phyloP scores from a whole-genome alignment of 129 eudicot species.

The Helichrysum umbraculigerum region DNA sequence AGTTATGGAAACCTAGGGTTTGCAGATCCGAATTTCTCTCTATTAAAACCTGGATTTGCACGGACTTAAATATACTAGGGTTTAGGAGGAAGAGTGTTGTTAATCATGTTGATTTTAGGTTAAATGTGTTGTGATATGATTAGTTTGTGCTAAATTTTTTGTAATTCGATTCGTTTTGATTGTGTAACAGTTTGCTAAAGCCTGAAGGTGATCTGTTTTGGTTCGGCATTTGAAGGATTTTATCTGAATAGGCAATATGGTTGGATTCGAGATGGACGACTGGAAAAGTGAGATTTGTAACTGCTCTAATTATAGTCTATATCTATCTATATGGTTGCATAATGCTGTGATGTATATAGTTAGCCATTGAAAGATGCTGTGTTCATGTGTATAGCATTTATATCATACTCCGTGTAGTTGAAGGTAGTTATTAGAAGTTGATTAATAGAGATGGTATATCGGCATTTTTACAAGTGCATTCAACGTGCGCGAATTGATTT shows the following conservation, averaged over 20 bases:
- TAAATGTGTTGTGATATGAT: background rate
- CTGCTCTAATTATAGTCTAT: background rate
- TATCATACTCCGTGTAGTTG: background rate
- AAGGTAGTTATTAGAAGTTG: background rate
- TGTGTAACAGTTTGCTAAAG: constrained; percentile 14
- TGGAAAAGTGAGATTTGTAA: constrained; percentile 36
- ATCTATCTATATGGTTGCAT: background rate
- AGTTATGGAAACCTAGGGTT: constrained; percentile 11
- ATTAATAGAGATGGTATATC: background rate
- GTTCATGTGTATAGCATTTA: background rate
- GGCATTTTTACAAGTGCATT: background rate
- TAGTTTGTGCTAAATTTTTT: background rate
- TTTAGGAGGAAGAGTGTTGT: background rate
- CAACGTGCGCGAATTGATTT: background rate
- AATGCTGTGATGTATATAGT: constrained; percentile 3
- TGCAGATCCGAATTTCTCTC: constrained; percentile 1
- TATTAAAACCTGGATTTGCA: constrained; percentile 25
- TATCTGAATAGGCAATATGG: constrained; percentile 30
- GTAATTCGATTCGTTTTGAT: background rate
- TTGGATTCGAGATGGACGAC: constrained; percentile 42
- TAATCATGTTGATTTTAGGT: background rate
- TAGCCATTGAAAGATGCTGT: background rate
- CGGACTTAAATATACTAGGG: background rate
- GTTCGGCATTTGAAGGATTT: constrained; percentile 18
- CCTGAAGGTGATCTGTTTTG: background rate